Base-by-base conservation (phyloP, 2,329 filamentous ascomycete species). In the Myriangium duriaei region DNA sequence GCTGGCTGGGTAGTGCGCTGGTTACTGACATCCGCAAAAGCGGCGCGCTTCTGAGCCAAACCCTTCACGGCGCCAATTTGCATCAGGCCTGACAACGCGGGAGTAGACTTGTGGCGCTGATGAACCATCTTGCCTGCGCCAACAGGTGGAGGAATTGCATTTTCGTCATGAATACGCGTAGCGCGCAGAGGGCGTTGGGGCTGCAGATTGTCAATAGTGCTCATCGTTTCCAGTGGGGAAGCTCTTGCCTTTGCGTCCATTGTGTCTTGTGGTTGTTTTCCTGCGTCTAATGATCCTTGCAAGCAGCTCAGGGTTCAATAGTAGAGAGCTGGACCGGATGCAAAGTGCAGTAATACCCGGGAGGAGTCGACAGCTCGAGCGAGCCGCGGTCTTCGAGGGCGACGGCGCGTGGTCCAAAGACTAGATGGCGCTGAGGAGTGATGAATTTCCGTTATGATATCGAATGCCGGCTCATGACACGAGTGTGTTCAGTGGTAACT, bases 1-100 rank as follows among this genome's bases (percentile, higher is more conserved):
- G 54, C 59, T 3, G 40, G 52, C 49, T 45, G 53, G 17, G 49
- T 51, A 37, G 52, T 60, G 29, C 67, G 53, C 32, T 70, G 76
- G 53, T 87, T 88, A 66, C 81, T 91, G 44, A 91, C 72, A 56
- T 93, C 86, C 34, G 74, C 81, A 59, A 92, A 86, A 10, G 76
- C 83, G 45, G 78, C 76, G 48, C 86, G 77, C 64, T 87, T 91
- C 21, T 26, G 21, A 39, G 77, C 68, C 41, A 73, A 68, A 38
- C 69, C 69, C 58, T 79, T 83, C 46, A 78, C 60, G 28, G 65
- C 68, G 41, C 64, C 68, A 34, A 65, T 68, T 44, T 69, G 64
- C 43, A 69, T 55, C 42, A 72, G 52, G 48, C 66, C 67, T 32
- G 62, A 82, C 48, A 69, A 71, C 60, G 61, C 79, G 59, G 58